These are phyloP conservation scores for Exophiala sp. DNA, from an alignment of 2,329 filamentous ascomycete genomes.

Conservation along the genomic window DNA sequence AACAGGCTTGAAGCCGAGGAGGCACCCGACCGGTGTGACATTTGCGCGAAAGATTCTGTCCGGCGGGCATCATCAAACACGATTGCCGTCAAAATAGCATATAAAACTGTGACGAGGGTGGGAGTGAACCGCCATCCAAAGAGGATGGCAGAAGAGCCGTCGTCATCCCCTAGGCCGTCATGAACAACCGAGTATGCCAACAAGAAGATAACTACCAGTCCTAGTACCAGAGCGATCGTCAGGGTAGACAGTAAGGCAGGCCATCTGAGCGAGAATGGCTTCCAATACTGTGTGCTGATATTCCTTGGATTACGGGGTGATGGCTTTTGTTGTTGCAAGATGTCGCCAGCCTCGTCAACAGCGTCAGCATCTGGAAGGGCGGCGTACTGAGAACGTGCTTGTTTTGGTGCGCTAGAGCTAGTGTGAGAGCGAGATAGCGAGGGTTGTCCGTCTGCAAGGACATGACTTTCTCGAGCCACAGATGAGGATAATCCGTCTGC, in stretches of 20 bases:
- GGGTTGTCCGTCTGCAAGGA: background rate
- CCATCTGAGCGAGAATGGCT: slow-evolving; percentile 7
- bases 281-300: background rate
- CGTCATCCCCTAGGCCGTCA: slow-evolving; percentile 28
- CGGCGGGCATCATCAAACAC: slow-evolving; percentile 29
- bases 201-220: slow-evolving; percentile 4
- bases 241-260: slow-evolving; percentile 3
- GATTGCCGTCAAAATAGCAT: slow-evolving; percentile 26
- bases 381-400: background rate
- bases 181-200: slow-evolving; percentile 22
- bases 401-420: background rate
- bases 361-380: background rate
- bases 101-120: slow-evolving; percentile 30
- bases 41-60: slow-evolving; percentile 29
- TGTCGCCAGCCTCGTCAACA: background rate
- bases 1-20: slow-evolving; percentile 16
- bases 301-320: no score
- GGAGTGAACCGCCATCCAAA: slow-evolving; percentile 32
- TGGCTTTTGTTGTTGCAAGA: background rate
- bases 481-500: background rate
- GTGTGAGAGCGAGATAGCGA: background rate
- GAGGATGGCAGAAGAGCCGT: slow-evolving; percentile 27
- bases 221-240: slow-evolving; percentile 6
- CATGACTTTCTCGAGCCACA: background rate
- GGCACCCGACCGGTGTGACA: slow-evolving; percentile 21